These are phyloP conservation scores for Sisymbrium irio DNA, from an alignment of 345 rosid species.

Conservation along the genomic window DNA sequence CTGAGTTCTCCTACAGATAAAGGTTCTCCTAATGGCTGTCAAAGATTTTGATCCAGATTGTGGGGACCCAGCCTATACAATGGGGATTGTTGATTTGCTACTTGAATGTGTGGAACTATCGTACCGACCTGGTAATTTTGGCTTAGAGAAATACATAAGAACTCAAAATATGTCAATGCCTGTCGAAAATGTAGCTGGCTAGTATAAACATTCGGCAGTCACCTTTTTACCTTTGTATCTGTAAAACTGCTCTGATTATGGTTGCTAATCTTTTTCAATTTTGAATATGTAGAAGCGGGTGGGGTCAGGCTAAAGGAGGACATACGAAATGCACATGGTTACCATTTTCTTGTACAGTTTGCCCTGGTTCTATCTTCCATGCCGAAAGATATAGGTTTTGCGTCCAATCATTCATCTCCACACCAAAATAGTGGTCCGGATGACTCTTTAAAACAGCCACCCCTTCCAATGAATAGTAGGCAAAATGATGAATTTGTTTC, in stretches of 20 bases:
- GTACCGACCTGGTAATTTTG: constrained; percentile 73
- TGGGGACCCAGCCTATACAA: constrained; percentile 86
- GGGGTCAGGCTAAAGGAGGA: constrained; percentile 89
- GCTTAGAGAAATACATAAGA: neutral
- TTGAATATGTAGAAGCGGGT: constrained; percentile 68
- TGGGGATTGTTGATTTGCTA: constrained; percentile 94
- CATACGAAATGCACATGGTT: constrained; percentile 95
- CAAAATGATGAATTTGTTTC: constrained; percentile 43
- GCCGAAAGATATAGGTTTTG: constrained; percentile 44
- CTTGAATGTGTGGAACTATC: constrained; percentile 97
- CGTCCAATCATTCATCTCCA: constrained; percentile 35
- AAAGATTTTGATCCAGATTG: constrained; percentile 83
- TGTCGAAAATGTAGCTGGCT: constrained; percentile 5
- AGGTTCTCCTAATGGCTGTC: constrained; percentile 78
- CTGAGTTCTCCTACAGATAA: constrained; percentile 57
- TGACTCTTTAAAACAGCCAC: constrained; percentile 34
- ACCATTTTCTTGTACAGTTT: constrained; percentile 96
- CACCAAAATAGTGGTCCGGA: constrained; percentile 25
- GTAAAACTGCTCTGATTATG: neutral
- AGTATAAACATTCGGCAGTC: neutral
- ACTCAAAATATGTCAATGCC: constrained; percentile 6
- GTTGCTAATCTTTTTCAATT: constrained; percentile 35
- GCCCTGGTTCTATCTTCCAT: constrained; percentile 68
- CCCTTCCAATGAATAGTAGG: neutral
- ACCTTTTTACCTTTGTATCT: constrained; percentile 3